A percentile compares a stretch with the other conserved stretches of the same genome.
Conservation (phyloP, 208 protist species). For the Baffinella frigidus region DNA sequence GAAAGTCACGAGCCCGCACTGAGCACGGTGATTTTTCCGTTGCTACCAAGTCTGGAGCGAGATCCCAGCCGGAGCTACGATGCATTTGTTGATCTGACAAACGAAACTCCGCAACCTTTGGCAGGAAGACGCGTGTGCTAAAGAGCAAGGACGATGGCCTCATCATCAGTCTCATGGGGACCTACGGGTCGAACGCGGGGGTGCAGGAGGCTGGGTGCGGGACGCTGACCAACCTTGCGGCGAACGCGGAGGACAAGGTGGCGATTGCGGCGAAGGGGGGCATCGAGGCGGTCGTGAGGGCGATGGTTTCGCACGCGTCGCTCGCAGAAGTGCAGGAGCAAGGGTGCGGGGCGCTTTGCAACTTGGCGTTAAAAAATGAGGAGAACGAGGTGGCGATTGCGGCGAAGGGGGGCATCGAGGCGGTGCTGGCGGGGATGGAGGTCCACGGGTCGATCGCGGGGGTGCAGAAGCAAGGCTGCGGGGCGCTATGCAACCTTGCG, state of each 20-base stretch:
- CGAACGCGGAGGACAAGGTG: background rate
- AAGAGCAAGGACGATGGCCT: too few species aligned
- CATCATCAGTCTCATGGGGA: too few species aligned
- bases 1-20: too few species aligned
- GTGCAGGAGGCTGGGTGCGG: background rate
- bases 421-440: background rate
- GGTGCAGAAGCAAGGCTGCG: conserved; percentile 34
- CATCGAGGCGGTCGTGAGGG: conserved; percentile 18
- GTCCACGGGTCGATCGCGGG: background rate
- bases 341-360: conserved; percentile 34
- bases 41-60: too few species aligned
- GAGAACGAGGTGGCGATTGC: conserved; percentile 36
- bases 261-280: background rate
- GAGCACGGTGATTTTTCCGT: too few species aligned
- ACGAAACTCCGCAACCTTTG: too few species aligned
- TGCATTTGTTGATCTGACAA: too few species aligned
- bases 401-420: conserved; percentile 3
- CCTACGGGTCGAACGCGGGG: too few species aligned
- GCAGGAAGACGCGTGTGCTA: too few species aligned
- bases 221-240: background rate
- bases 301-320: background rate
- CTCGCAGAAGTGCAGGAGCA: background rate
- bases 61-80: too few species aligned
- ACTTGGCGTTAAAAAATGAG: conserved; percentile 5
- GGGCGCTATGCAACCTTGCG: conserved; percentile 6